Evolutionary conservation across 176 grass and related monocot species (phyloP), one percentile per base, ranked within the genome.

Genomic region (Typha latifolia): DNA sequence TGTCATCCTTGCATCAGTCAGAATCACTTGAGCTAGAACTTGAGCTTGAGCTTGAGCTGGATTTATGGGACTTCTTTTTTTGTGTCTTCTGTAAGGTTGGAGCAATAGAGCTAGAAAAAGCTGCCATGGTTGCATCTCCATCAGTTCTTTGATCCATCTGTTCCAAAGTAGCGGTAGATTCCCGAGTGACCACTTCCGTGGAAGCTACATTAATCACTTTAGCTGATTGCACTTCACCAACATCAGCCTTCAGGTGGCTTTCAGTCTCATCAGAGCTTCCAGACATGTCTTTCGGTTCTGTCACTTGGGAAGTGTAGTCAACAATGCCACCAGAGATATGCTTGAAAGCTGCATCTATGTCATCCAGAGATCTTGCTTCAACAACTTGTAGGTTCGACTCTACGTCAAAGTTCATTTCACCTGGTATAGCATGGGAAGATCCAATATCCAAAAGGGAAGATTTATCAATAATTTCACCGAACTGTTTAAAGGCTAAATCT

Each of bases 401-500:
- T 14, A 62, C 22, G 12, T 64, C 19, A 18, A 69, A 49, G 6
- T 62, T 22, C 12, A 34, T 53, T 31, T 74, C 66, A 19, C 47
- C 47, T 34, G 64, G 12, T 56, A 66, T 47, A 12, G 57, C 67
- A 0, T 32, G 47, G 52, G 62, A 29, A 62, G 26, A 66, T 75
- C 70, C 80, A 65, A 50, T 68, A 21, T 77, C 78, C 18, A 48
- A 9, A 65, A 13, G 70, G 20, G 77, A 48, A 8, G 62, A 49
- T 68, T 80, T 71, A 69, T 67, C 43, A 73, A 73, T 18, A 48
- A 26, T 67, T 68, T 77, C 51, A 71, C 68, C 72, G 55, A 76
- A 67, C 74, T 77, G 77, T 72, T 84, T 76, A 63, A 84, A 81
- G 61, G 81, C 72, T 19, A 63, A 49, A 32, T 86, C 74, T 50